Base-by-base conservation (phyloP, 805 yeast genomes). In the Metschnikowia sp. region DNA sequence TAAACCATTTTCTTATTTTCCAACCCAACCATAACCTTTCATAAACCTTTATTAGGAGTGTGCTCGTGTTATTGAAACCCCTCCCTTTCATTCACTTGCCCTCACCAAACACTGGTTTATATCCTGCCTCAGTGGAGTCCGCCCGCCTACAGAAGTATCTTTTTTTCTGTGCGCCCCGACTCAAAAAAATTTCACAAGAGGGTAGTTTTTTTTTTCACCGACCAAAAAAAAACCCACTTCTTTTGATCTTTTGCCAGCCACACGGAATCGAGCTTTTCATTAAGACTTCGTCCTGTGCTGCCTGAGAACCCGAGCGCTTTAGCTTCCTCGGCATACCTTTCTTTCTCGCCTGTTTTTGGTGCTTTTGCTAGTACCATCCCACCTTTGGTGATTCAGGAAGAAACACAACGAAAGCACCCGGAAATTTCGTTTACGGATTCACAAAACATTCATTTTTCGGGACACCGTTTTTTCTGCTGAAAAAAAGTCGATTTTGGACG, bases 251-350 rank as follows among this genome's bases (percentile, higher is more conserved):
- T 42, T 26, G 43, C 45, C 45, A 36, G 49, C 40, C 38, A 38
- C 40, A 33, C 39, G 45, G 45, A 41, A 54, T 48, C 71, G 73
- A 68, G 67, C 74, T 69, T 69, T 69, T 69, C 61, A 63, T 57
- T 69, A 69, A 69, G 74, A 66, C 55, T 44, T 66, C 70, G 70
- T 60, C 56, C 46, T 36, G 47, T 32, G 48, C 48, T 44, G 49
- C 45, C 45, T 18, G 39, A 45, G 45, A 44, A 39, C 40, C 36
- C 42, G 48, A 45, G 42, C 39, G 42, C 45, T 28, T 35, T 30
- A 32, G 40, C 47, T 39, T 12, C 22, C 44, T 44, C 42, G 48
- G 49, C 42, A 35, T 36, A 31, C 39, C 45, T 38, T 44, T 33
- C 39, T 33, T 32, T 32, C 40, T 38, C 33, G 38, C 37, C 28